Base-by-base conservation (phyloP, 2,329 filamentous ascomycete genomes). In the Pestalotiopsis sp. region DNA sequence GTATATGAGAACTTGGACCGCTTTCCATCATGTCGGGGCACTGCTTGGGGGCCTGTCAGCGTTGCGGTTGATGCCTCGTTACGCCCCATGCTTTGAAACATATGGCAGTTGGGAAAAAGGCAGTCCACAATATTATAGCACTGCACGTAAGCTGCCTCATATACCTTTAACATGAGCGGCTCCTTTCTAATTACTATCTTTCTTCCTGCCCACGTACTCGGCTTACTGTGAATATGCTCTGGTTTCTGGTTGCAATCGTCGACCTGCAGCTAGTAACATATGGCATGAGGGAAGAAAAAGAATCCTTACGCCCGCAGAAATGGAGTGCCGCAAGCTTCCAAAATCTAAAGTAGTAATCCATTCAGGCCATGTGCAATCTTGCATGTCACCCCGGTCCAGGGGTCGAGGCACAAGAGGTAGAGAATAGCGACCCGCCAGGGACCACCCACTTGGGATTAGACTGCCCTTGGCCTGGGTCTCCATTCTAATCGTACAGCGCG, bases 341-440 rank as follows among this genome's bases (percentile, higher is more conserved):
- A n/a, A 20, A 9, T 52, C 45, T 52, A 52, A 52, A 52, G 31
- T 39, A 27, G 23, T 59, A 59, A 39, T 36, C 12, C 36, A 39
- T 38, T 62, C 27, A n/a, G 31, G 59, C 59, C 59, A 62, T 62
- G 59, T 62, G 59, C 59, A 65, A 56, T 67, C 65, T 41, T 41
- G 52, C 52, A 59, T 59, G 60, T 23, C 31, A 67, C 65, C 65
- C 65, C 20, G 52, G 65, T 67, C 65, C 65, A 67, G 65, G 65
- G 65, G 65, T 60, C 65, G 45, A 52, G 45, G 45, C 45, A 52
- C 45, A 59, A 60, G 36, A 38, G 61, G n/a, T 56, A 39, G 11
- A 49, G 56, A 67, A 59, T 38, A 45, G 25, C 25, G 23, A 45
- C 39, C 41, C 63, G 36, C 63, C 36, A 45, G n/a, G 36, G 60